Evolutionary conservation across 106 monocot species (phyloP).

Genomic region (Iris macrosiphon): DNA sequence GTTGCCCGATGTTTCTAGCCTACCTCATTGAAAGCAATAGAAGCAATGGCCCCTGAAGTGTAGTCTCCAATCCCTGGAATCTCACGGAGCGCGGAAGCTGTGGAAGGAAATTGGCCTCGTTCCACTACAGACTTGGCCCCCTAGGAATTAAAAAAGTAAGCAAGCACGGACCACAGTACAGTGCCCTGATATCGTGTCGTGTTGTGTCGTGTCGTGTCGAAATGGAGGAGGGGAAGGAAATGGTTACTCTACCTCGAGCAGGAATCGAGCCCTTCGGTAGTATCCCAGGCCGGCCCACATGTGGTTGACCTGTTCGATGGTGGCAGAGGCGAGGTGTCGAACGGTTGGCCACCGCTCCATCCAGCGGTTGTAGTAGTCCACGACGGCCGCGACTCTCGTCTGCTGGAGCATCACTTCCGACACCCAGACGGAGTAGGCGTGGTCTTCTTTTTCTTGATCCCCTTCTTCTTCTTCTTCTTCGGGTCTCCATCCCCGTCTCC

Average conservation of each 20-base stretch:
- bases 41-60: constrained; percentile 97
- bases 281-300: constrained; percentile 98
- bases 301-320: constrained; percentile 94
- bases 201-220: too few species aligned
- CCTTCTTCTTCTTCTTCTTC: not conserved
- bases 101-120: constrained; percentile 61
- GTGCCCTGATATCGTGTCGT: too few species aligned
- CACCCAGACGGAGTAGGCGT: constrained; percentile 94
- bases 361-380: constrained; percentile 79
- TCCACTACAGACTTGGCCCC: constrained; percentile 80
- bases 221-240: too few species aligned
- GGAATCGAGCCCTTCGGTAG: constrained; percentile 79
- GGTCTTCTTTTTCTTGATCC: constrained; percentile 16
- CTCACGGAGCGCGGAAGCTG: constrained; percentile 46
- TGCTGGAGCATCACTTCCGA: constrained; percentile 99
- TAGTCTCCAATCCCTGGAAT: constrained; percentile 86
- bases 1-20: too few species aligned
- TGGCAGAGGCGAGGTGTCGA: constrained; percentile 47
- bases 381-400: constrained; percentile 61
- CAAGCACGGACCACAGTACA: too few species aligned
- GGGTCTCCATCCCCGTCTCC: not conserved
- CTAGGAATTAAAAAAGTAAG: too few species aligned
- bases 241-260: constrained; percentile 88
- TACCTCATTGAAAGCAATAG: constrained; percentile 94
- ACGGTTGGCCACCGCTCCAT: constrained; percentile 85